phyloP scores from a whole-genome alignment of 176 grass and related monocot species.

The Elaeis guineensis region DNA sequence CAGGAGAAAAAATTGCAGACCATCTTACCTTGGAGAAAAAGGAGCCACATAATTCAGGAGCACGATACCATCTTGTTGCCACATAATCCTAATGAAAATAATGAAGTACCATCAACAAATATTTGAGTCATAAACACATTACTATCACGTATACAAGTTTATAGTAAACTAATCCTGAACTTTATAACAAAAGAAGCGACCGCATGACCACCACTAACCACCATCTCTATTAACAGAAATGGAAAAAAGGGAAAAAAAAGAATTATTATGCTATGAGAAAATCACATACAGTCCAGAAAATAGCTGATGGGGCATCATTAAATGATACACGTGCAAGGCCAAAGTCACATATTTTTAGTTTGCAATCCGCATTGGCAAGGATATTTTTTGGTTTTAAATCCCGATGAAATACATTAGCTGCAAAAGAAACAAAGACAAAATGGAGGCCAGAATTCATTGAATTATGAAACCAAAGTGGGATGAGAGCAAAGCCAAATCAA shows the following conservation, averaged over 20 bases:
- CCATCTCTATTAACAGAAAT: background rate
- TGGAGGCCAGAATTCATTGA: background rate
- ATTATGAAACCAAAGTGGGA: background rate
- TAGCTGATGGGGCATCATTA: slow-evolving; percentile 52
- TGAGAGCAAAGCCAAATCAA: background rate
- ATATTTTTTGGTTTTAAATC: slow-evolving; percentile 91
- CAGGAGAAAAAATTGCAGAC: too few species aligned
- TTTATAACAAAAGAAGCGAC: too few species aligned
- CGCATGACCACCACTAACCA: too few species aligned
- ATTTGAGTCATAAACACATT: too few species aligned
- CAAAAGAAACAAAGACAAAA: slow-evolving; percentile 22
- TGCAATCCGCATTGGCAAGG: slow-evolving; percentile 80
- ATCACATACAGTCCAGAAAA: slow-evolving; percentile 81
- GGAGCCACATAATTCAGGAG: slow-evolving; percentile 93
- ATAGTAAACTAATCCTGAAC: too few species aligned
- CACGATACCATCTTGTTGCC: slow-evolving; percentile 93
- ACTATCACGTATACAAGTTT: too few species aligned
- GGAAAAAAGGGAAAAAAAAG: slow-evolving; percentile 11
- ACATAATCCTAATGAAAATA: slow-evolving; percentile 80
- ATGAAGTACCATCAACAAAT: slow-evolving; percentile 1
- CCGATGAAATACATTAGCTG: slow-evolving; percentile 93
- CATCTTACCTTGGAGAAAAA: slow-evolving; percentile 81
- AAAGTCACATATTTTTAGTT: slow-evolving; percentile 91
- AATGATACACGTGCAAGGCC: slow-evolving; percentile 79
- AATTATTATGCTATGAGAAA: slow-evolving; percentile 4